Evolutionary conservation across 1,284 basidiomycete genomes (phyloP).

Genomic region (Sporisorium iseilematis-ciliati): DNA sequence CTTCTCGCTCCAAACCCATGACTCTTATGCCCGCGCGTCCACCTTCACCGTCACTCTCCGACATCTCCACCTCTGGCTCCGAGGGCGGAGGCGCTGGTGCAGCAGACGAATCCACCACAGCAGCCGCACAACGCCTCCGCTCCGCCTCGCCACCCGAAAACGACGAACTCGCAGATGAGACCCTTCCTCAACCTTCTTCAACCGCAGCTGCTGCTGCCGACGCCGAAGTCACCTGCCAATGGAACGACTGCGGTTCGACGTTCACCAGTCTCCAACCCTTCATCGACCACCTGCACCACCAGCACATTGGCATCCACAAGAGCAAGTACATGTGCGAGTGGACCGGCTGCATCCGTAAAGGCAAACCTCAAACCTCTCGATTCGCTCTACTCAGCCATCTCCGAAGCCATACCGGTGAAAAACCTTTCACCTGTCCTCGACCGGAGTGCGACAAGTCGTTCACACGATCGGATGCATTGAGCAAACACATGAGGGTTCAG

Average conservation of each 20-base stretch:
- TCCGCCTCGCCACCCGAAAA: constrained; percentile 33
- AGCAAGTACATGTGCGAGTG: constrained; percentile 89
- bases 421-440: constrained; percentile 84
- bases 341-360: constrained; percentile 81
- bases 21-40: constrained; percentile 24
- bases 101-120: not conserved
- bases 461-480: constrained; percentile 88
- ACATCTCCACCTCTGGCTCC: constrained; percentile 61
- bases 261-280: constrained; percentile 79
- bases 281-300: constrained; percentile 81
- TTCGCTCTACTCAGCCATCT: constrained; percentile 89
- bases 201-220: constrained; percentile 12
- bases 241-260: constrained; percentile 81
- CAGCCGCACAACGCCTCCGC: constrained; percentile 17
- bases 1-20: not conserved
- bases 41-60: constrained; percentile 40
- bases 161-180: constrained; percentile 53
- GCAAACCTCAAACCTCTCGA: constrained; percentile 84
- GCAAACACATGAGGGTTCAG: constrained; percentile 89
- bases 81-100: constrained; percentile 43
- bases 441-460: constrained; percentile 94
- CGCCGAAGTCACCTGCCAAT: constrained; percentile 74
- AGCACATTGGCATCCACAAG: constrained; percentile 85
- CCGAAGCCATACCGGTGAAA: constrained; percentile 85
- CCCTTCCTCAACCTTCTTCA: constrained; percentile 19